Evolutionary conservation across 75 land plant genomes (phyloP), one percentile per base, ranked within the genome.

Genomic region (Selaginella moellendorffii): DNA sequence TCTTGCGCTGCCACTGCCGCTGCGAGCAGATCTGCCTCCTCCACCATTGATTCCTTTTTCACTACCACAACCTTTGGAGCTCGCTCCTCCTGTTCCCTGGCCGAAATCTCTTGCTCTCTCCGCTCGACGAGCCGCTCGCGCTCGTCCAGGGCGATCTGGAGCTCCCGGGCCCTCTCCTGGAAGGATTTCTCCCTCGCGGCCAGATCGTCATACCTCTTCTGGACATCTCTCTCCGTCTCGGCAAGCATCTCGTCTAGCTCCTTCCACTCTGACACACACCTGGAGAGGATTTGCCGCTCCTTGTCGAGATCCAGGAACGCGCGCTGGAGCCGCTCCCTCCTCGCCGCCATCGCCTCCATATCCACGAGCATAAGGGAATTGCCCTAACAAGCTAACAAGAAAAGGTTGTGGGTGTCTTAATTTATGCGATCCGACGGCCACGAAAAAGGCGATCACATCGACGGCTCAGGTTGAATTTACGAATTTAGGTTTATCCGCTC

Each of bases 181-280:
- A 46, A 29, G 1, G 31, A 54, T 24, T 30, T 25, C 36, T 69
- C 75, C 51, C 28, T 69, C 27, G 74, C 19, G 20, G 65, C 46
- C 54, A 78, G 70, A 19, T 61, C 69, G 10, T 54, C 59, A 54
- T 74, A 71, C 12, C 72, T 63, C 17, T 36, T 23, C 24, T 61
- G 67, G 65, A 81, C 62, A n/a, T 65, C 30, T 17, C 28, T 24
- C 46, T 84, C 75, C 26, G 78, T 61, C 24, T 69, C 61, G 62
- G 64, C 27, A 74, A 78, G 70, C 73, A 78, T 71, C 20, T 63
- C 70, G 8, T 81, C 81, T 12, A 84, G 61, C 26, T 81, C 83
- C 14, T 70, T 62, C 87, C 87, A 84, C 1, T 74, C 27, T 63
- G 70, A 51, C 2, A 54, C 52, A 64, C 72, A 70, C 52, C 72